Evolutionary conservation across 2,329 filamentous ascomycete genomes (phyloP).

Genomic region (Aspergillus sp.): DNA sequence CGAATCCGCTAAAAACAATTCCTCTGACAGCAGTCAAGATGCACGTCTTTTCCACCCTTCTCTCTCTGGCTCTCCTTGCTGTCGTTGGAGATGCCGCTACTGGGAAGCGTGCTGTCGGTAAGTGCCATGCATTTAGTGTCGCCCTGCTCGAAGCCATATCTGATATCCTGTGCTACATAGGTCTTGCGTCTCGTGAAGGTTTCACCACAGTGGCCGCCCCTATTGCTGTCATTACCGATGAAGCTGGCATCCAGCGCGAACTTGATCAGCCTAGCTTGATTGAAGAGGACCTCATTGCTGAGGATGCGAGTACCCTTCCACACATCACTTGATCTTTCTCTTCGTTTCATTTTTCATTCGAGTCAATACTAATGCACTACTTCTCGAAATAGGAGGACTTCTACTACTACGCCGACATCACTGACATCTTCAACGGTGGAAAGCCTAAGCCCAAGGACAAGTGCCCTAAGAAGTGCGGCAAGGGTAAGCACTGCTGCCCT

Average conservation of each 20-base stretch:
- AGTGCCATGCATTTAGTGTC: not conserved
- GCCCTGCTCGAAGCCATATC: not conserved
- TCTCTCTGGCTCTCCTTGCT: not conserved
- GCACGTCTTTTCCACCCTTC: not conserved
- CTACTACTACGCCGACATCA: not conserved
- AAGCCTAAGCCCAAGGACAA: not conserved
- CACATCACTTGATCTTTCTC: not conserved
- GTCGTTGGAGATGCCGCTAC: not conserved
- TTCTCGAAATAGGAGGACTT: not conserved
- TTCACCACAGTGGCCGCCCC: not conserved
- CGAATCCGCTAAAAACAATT: not conserved
- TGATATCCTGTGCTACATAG: not conserved
- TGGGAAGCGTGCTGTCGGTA: not conserved
- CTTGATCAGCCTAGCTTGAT: not conserved
- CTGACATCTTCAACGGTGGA: not conserved
- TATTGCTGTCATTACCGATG: not conserved
- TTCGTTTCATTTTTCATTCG: not conserved
- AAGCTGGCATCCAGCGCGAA: not conserved
- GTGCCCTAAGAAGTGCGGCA: not conserved
- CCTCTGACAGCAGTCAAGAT: not conserved
- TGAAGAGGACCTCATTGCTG: not conserved
- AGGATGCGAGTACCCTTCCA: not conserved
- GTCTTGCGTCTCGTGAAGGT: not conserved
- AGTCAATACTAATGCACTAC: not conserved
- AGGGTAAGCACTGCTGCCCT: not conserved